Evolutionary conservation across 1,284 basidiomycete genomes (phyloP), one percentile per base, ranked within the genome.

Genomic region (Pseudozyma pruni): DNA sequence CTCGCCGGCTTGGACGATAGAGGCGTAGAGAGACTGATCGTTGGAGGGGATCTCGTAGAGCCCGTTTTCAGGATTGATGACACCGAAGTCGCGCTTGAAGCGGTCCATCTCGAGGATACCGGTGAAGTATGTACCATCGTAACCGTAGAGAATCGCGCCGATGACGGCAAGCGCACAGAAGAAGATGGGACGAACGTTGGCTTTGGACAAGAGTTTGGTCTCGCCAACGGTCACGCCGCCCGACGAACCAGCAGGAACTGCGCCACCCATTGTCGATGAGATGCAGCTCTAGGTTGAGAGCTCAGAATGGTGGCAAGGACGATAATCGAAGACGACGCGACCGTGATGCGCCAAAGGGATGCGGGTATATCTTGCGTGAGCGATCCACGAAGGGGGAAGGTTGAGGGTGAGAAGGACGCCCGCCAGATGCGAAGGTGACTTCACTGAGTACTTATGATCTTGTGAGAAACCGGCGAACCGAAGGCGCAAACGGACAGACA

Each of bases 1-100:
- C 55, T 85, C 84, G 62, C 84, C 84, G 19, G 84, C 84, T 55
- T 85, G 84, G 8, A 85, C 83, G 62, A 85, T 84, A 11, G 82
- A 83, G 8, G 84, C 81, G 50, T 72, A 62, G 29, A 81, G 66
- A 6, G 78, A 76, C 39, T 75, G 63, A 37, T 82, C 66, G 23
- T 48, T 49, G n/a, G 79, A 74, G 2, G 72, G 64, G 35, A 83
- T 58, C 25, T 63, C 42, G 50, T 70, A 72, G 9, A 62, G 42
- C 33, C 74, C 68, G 11, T 73, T 25, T 10, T 58, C 53, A 8
- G 44, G 45, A 33, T 73, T 40, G 34, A 59, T 41, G 63, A 55
- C 61, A 76, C 83, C 67, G 75, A 83, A 59, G 77, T 81, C 48
- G 49, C 40, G 46, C 60, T 69, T 68, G 61, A 77, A 78, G 19